phyloP scores from a whole-genome alignment of 169 alveolate genomes.

The Eimeria zaria region DNA sequence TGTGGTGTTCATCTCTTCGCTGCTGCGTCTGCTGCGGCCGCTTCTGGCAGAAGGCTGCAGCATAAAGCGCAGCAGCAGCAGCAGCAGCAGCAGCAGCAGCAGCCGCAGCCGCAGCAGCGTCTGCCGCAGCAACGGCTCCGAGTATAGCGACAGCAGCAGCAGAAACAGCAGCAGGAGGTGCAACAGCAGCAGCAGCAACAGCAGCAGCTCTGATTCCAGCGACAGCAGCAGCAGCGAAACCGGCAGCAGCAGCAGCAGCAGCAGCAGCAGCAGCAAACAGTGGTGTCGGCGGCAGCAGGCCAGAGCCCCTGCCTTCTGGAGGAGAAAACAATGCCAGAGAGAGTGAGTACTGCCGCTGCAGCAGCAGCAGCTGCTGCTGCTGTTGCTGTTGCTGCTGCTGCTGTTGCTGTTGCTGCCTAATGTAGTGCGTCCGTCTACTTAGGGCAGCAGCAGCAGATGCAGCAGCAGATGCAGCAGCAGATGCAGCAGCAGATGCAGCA shows the following conservation, averaged over 20 bases:
- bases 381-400: too few species aligned
- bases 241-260: neutral
- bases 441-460: too few species aligned
- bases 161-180: neutral
- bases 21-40: constrained; percentile 24
- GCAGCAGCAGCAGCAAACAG: neutral
- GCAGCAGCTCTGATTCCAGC: neutral
- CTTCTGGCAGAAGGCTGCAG: neutral
- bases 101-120: neutral
- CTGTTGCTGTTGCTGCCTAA: too few species aligned
- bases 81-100: constrained; percentile 48
- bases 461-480: too few species aligned
- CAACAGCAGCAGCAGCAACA: neutral
- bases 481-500: too few species aligned
- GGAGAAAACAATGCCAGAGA: neutral
- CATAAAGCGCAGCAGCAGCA: too few species aligned
- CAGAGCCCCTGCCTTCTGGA: neutral
- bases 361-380: too few species aligned
- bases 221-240: neutral
- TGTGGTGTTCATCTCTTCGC: neutral
- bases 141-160: constrained; percentile 15
- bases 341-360: too few species aligned
- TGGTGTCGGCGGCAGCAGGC: neutral
- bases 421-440: too few species aligned
- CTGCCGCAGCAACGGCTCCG: constrained; percentile 1